phyloP scores from a whole-genome alignment of 331 rosid genomes.

The Malus hybrid region DNA sequence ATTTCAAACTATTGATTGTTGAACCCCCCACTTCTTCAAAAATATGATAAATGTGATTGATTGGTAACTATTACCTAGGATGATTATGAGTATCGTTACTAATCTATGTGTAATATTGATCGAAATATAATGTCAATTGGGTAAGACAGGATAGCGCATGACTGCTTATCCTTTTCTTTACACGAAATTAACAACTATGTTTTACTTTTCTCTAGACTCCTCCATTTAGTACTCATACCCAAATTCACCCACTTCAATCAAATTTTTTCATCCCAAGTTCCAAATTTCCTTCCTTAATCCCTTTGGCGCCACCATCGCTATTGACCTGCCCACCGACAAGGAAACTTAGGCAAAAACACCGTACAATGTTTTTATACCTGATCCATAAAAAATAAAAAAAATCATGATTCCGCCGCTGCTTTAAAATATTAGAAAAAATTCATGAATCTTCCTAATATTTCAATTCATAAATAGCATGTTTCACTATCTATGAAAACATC shows the following conservation, averaged over 20 bases:
- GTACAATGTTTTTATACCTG: no score
- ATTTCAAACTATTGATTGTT: neutral
- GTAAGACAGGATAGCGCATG: accelerated
- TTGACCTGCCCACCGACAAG: neutral
- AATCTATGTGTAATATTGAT: no score
- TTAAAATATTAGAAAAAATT: no score
- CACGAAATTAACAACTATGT: no score
- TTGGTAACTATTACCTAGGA: neutral
- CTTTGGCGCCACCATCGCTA: neutral
- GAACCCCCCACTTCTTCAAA: neutral
- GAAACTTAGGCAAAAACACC: neutral
- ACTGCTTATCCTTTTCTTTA: accelerated
- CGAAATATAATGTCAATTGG: no score
- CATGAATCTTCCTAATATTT: neutral
- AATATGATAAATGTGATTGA: neutral
- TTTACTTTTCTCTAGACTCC: no score
- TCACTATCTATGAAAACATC: neutral
- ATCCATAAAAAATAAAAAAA: no score
- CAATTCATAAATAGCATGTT: neutral
- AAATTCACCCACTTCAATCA: neutral
- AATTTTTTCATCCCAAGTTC: neutral
- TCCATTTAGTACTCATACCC: no score
- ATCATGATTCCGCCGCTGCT: accelerated
- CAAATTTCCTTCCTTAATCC: neutral
- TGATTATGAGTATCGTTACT: neutral